phyloP scores from a whole-genome alignment of 164 flowering plant species.

The Taxillus chinensis region DNA sequence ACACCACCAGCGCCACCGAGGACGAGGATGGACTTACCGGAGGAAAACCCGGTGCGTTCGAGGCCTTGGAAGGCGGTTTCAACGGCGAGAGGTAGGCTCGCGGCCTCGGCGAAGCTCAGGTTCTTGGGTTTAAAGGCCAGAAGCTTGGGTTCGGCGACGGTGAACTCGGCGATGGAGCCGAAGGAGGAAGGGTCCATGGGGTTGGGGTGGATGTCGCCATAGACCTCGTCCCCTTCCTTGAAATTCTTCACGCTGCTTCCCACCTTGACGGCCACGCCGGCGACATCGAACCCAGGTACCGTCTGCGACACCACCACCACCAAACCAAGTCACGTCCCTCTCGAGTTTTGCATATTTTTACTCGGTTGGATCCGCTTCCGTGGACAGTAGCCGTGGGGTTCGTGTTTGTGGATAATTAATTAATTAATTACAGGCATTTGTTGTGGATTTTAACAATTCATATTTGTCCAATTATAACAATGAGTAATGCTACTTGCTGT shows the following conservation, averaged over 20 bases:
- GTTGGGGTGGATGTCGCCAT: not conserved
- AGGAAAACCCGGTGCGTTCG: not conserved
- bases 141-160: not conserved
- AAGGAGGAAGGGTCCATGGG: not conserved
- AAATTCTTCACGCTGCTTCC: slow-evolving; percentile 1
- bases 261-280: slow-evolving; percentile 1
- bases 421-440: too few relatives aligned
- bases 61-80: not conserved
- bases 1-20: slow-evolving; percentile 4
- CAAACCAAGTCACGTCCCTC: not conserved
- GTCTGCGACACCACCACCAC: not conserved
- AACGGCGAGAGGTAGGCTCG: not conserved
- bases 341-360: too few relatives aligned
- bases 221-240: slow-evolving; percentile 2
- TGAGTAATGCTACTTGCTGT: too few relatives aligned
- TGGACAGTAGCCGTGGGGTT: too few relatives aligned
- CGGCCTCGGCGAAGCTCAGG: not conserved
- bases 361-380: too few relatives aligned
- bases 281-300: slow-evolving; percentile 1
- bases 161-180: slow-evolving; percentile 1
- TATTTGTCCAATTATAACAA: too few relatives aligned
- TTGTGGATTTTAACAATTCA: too few relatives aligned
- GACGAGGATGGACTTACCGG: not conserved
- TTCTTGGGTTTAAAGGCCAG: not conserved
- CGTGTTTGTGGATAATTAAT: too few relatives aligned